Conservation (phyloP, 805 yeast genomes). For the Henningerozyma blattae region DNA sequence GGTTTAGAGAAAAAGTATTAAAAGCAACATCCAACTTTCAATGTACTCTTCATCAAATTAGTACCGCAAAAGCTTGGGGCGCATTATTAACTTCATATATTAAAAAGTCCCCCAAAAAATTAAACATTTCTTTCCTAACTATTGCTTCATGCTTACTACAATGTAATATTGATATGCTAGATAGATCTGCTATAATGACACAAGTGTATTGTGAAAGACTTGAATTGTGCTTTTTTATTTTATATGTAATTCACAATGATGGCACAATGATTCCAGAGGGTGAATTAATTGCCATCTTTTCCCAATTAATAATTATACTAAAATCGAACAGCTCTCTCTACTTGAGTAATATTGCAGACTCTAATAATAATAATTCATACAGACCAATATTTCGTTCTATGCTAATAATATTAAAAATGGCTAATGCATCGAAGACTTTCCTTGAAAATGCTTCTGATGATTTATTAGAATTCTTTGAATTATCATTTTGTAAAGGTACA, state of each 20-base stretch:
- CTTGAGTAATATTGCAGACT: slow-evolving; percentile 28
- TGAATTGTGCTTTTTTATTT: slow-evolving; percentile 49
- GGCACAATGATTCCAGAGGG: slow-evolving; percentile 13
- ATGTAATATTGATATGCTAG: slow-evolving; percentile 35
- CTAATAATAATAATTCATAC: slow-evolving; percentile 31
- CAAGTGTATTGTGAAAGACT: slow-evolving; percentile 49
- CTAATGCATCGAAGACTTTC: slow-evolving; percentile 31
- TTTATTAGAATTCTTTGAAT: slow-evolving; percentile 45
- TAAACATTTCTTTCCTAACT: slow-evolving; percentile 26
- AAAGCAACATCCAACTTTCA: slow-evolving; percentile 54
- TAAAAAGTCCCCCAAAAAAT: slow-evolving; percentile 26
- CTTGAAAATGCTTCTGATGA: slow-evolving; percentile 38
- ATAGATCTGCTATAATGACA: slow-evolving; percentile 31
- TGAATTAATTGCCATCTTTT: slow-evolving; percentile 15
- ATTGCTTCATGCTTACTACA: slow-evolving; percentile 39
- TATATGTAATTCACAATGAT: slow-evolving; percentile 18
- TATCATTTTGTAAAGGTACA: slow-evolving; percentile 57
- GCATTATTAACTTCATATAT: slow-evolving; percentile 61
- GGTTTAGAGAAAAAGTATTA: slow-evolving; percentile 38
- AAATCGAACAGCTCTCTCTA: slow-evolving; percentile 39
- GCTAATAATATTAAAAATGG: slow-evolving; percentile 34
- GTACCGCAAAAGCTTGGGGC: slow-evolving; percentile 66
- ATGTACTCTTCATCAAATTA: slow-evolving; percentile 50
- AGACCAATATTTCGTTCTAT: slow-evolving; percentile 52
- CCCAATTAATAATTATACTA: slow-evolving; percentile 25